Conservation (phyloP, 2,329 filamentous ascomycete species). For the Decorospora gaudefroyi region DNA sequence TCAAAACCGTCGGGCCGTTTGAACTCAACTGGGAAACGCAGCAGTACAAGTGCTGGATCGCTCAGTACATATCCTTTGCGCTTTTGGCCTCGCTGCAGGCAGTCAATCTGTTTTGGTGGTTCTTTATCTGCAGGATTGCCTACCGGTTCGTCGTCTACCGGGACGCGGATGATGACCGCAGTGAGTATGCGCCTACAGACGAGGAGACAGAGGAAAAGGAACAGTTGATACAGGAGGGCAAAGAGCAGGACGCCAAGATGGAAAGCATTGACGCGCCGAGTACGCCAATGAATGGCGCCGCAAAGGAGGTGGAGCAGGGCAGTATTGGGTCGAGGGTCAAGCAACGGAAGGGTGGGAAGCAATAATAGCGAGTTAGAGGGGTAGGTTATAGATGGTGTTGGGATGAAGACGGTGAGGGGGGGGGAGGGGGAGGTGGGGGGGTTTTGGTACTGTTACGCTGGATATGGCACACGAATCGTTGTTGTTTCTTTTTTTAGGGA, state of each 20-base stretch:
- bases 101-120: slow-evolving; percentile 82
- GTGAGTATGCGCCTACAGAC: slow-evolving; percentile 61
- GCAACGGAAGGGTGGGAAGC: slow-evolving; percentile 22
- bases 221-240: slow-evolving; percentile 16
- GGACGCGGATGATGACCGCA: slow-evolving; percentile 70
- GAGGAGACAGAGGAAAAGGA: slow-evolving; percentile 51
- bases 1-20: slow-evolving; percentile 73
- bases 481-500: too few relatives aligned
- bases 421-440: too few relatives aligned
- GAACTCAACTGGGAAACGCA: slow-evolving; percentile 74
- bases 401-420: too few relatives aligned
- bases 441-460: too few relatives aligned
- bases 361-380: slow-evolving; percentile 3
- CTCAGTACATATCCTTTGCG: slow-evolving; percentile 67
- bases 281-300: slow-evolving; percentile 17
- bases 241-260: slow-evolving; percentile 1
- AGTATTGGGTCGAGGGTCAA: slow-evolving; percentile 27
- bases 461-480: too few relatives aligned
- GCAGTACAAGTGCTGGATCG: slow-evolving; percentile 76
- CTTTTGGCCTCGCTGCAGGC: slow-evolving; percentile 71
- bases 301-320: slow-evolving; percentile 13
- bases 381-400: too few relatives aligned
- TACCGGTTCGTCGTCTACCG: slow-evolving; percentile 69
- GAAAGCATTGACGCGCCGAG: slow-evolving; percentile 22
- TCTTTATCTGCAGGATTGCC: slow-evolving; percentile 74